Evolutionary conservation across 306 rosid species (phyloP).

Genomic region (Crotalaria pallida): DNA sequence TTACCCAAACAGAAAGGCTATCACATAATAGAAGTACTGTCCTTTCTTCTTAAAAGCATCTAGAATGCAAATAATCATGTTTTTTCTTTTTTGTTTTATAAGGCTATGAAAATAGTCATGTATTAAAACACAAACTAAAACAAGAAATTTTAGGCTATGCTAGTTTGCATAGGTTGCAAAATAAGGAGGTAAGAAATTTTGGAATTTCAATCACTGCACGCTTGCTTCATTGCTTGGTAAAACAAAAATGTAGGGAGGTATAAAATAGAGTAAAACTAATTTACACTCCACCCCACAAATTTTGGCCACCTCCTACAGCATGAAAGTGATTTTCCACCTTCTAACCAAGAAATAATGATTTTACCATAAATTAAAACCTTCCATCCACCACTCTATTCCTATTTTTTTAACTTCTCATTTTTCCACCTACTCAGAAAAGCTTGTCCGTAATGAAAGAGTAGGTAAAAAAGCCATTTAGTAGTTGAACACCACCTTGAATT

Average conservation of each 20-base stretch:
- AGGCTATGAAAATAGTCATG: not conserved
- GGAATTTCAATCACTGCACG: conserved; percentile 19
- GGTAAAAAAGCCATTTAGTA: conserved; percentile 6
- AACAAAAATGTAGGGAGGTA: conserved; percentile 14
- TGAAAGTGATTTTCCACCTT: conserved; percentile 25
- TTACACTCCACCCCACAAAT: conserved; percentile 16
- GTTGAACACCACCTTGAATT: conserved; percentile 8
- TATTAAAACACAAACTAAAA: conserved; percentile 4
- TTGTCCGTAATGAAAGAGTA: not conserved
- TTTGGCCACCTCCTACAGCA: conserved; percentile 16
- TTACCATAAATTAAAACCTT: conserved; percentile 2
- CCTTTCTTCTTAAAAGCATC: conserved; percentile 3
- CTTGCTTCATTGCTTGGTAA: conserved; percentile 17
- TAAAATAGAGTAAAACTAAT: not conserved
- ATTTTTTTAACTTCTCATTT: not conserved
- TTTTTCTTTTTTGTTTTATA: too few relatives aligned
- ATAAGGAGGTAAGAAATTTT: conserved; percentile 3
- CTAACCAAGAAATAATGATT: conserved; percentile 14
- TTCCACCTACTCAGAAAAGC: conserved; percentile 14
- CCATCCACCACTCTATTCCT: not conserved
- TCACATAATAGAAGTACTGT: not conserved
- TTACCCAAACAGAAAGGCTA: not conserved
- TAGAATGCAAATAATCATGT: not conserved
- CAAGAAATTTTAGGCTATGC: conserved; percentile 14
- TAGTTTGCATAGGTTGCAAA: conserved; percentile 7